Base-by-base conservation (phyloP, 495 filamentous ascomycete genomes). In the Aspergillus baeticus region DNA sequence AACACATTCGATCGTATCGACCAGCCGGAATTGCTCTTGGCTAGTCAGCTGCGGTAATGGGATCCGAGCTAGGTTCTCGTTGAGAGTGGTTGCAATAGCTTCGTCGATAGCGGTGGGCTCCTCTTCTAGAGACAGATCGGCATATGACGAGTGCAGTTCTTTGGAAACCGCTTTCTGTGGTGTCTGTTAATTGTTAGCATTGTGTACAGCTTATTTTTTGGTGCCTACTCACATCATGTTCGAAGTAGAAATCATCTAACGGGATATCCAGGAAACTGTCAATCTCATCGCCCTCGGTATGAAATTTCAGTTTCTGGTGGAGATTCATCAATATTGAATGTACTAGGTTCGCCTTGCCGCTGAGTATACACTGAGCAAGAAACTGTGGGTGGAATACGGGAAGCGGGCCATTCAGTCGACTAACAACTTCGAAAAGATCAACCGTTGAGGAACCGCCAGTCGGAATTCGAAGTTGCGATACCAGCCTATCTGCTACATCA, bases 331-430 rank as follows among this genome's bases (percentile, higher is more conserved):
- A 67, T 6, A 97, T 84, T 13, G 77, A 78, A 62, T 93, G 87
- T 17, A 93, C 92, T 8, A 92, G 63, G 15, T 65, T 68, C 29
- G 81, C 82, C 67, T 95, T 95, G 3, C 92, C 93, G 17, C 86
- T 78, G 6, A 96, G 78, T 22, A 96, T 92, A 60, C 89, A 92
- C 67, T 97, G 92, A 54, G 87, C 86, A 7, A 99, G 69, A 58
- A 96, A 91, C 63, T 96, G 91, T 7, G 95, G 95, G 61, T 99
- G 94, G 64, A 92, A 99, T 7, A 95, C 82, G 5, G 95, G 93
- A 29, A 97, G 75, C 14, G 92, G 89, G 0, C 90, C 90, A 64
- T 97, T 97, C 36, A 98, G 71, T 43, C 87, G 76, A 51, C 87
- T 86, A 22, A 96, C 87, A 11, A 92, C 81, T 6, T 91, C 85